Conservation (phyloP, 192 early-diverging fungal species). For the Dissophora ornata region DNA sequence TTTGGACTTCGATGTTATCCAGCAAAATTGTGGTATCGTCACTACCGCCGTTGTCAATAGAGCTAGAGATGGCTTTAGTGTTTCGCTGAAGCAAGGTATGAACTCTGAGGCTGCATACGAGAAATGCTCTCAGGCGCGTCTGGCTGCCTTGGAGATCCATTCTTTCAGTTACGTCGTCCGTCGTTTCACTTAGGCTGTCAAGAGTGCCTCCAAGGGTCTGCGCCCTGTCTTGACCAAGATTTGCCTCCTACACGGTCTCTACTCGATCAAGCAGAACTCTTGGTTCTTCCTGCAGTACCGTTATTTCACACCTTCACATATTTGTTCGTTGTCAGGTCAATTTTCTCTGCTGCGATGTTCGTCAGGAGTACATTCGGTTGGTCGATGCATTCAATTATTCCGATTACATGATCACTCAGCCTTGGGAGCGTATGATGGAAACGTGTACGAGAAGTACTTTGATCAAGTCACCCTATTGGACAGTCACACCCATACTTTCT, state of each 20-base stretch:
- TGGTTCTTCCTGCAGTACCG: constrained; percentile 87
- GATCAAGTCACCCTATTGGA: constrained; percentile 74
- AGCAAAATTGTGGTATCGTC: constrained; percentile 82
- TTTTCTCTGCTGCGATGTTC: constrained; percentile 69
- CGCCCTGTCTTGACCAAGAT: constrained; percentile 73
- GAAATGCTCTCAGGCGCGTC: constrained; percentile 83
- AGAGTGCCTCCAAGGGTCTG: constrained; percentile 70
- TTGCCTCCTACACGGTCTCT: constrained; percentile 82
- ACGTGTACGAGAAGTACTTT: constrained; percentile 88
- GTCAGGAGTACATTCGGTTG: constrained; percentile 81
- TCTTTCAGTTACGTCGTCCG: constrained; percentile 82
- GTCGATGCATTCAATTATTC: constrained; percentile 89
- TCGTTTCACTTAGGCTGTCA: constrained; percentile 82
- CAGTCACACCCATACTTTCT: constrained; percentile 77
- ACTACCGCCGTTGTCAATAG: too few species aligned
- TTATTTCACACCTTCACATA: constrained; percentile 78
- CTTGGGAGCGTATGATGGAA: constrained; percentile 84
- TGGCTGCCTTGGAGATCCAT: constrained; percentile 85
- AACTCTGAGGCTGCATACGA: too few species aligned
- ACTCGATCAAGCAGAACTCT: constrained; percentile 80
- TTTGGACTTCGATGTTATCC: constrained; percentile 68
- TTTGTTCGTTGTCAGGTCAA: constrained; percentile 74
- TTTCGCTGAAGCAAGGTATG: constrained; percentile 77
- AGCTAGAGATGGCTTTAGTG: constrained; percentile 83
- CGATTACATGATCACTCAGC: constrained; percentile 90